Base-by-base conservation (phyloP, 371 early-diverging fungal species). In the Haplosporangium sp. region DNA sequence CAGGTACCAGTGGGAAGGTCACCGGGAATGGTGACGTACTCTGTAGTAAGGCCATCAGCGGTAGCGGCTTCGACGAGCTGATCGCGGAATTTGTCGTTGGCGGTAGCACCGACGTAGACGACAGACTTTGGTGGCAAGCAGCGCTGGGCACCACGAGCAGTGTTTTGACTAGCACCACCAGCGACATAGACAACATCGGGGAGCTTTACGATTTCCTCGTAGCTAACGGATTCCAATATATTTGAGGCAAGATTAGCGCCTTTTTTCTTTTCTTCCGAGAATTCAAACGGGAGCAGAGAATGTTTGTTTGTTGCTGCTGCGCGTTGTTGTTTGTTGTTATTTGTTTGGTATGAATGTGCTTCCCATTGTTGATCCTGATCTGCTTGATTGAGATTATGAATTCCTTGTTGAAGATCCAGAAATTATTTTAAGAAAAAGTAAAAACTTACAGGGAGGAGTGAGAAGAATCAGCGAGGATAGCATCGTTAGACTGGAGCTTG, bases 131-230 rank as follows among this genome's bases (percentile, higher is more conserved):
- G 82, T 50, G 98, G 97, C 67, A 98, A 88, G 48, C 96, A 84
- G 86, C 92, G 94, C 89, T 93, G 95, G 56, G 94, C 94, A 74
- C 94, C 96, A 77, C 98, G 95, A 61, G 95, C 89, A 57, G 96
- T 88, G 92, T 98, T 98, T 85, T 98, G 98, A 50, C 95, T 92
- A 59, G 98, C 97, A 76, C 98, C 98, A 63, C 98, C 98, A 69
- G 97, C 97, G 83, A 96, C 94, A 84, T 94, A 96, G 74, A 87
- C 88, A 63, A 94, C 94, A 8, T 89, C 83, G 73, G 87, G 89
- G 84, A 89, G 85, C 44, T 88, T 83, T 57, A 93, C 86, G 67
- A 98, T 88, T 69, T 96, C 96, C 65, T 90, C 88, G 86, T 93
- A 96, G 76, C 88, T 90, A 65, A 40, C 60, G 10, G 42, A 27